Base-by-base conservation (phyloP, 176 grass and related monocot genomes). In the Bromus sterilis region DNA sequence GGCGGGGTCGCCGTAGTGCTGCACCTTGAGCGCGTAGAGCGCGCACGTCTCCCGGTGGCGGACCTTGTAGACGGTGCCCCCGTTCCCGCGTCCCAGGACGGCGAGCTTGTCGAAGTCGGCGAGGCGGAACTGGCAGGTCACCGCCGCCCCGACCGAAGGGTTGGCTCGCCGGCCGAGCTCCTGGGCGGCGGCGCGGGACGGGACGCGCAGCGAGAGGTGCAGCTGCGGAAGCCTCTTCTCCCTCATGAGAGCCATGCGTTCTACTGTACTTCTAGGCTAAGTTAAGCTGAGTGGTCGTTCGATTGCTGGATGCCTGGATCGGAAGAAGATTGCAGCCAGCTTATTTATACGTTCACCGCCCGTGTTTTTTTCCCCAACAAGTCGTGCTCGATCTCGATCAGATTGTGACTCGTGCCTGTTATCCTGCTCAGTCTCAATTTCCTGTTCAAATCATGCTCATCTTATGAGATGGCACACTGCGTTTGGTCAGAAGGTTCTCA, bases 11-110 rank as follows among this genome's bases (percentile, higher is more conserved):
- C 74, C 80, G 21, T 70, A 33, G 69, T 86, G 82, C 53, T 66
- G 56, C 2, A 89, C 13, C 83, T 92, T 92, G 51, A 92, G 83
- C 42, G 90, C 86, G 70, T 92, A 89, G 23, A 80, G 66, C 60
- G 80, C 70, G 49, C 62, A 1, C 39, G 90, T 86, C 28, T 85
- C 83, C 18, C 83, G 83, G 64, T 92, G 86, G 4, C 80, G 80
- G 2, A 86, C 90, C 86, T 86, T 92, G 90, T 89, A 92, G 6
- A 89, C 90, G 4, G 86, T 89, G 62, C 90, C 80, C 23, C 90
- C 87, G 78, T 86, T 89, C 0, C 86, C 83, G 56, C 73, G 75
- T 20, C 90, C 90, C 8, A 86, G 83, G 16, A 86, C 83, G 20
- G 76, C 57, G 7, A 92, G 28, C 83, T 64, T 83, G 1, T 92